Evolutionary conservation across 768 basidiomycete species (phyloP).

Genomic region (Gymnopilus dilepis): DNA sequence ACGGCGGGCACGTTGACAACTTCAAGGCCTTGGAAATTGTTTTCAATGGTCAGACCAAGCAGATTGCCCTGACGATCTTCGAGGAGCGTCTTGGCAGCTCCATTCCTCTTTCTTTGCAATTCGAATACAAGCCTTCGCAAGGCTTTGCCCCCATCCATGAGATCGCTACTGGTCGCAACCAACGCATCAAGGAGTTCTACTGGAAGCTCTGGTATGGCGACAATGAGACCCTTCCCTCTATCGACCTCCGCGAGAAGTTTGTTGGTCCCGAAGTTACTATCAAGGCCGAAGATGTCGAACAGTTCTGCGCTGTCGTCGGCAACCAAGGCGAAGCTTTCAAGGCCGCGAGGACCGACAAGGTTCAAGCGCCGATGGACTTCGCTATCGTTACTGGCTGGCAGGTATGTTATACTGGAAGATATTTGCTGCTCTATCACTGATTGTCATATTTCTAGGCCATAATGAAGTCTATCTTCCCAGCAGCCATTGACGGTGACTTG

Average conservation of each 20-base stretch:
- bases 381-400: conserved; percentile 99
- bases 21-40: conserved; percentile 87
- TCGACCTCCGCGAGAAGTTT: conserved; percentile 83
- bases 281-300: conserved; percentile 75
- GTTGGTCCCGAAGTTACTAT: conserved; percentile 87
- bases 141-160: conserved; percentile 96
- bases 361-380: conserved; percentile 97
- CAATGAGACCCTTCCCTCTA: conserved; percentile 72
- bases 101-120: conserved; percentile 82
- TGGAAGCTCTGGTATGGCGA: conserved; percentile 99
- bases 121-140: conserved; percentile 85
- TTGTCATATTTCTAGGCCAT: conserved; percentile 69
- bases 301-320: conserved; percentile 92
- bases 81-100: conserved; percentile 82
- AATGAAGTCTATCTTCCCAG: conserved; percentile 97
- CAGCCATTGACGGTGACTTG: conserved; percentile 89
- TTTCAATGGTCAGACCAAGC: conserved; percentile 54
- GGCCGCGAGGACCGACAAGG: conserved; percentile 65
- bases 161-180: conserved; percentile 80
- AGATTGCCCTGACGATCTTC: conserved; percentile 75
- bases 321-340: conserved; percentile 94
- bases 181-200: conserved; percentile 95
- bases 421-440: conserved; percentile 8
- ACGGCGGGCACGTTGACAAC: conserved; percentile 67
- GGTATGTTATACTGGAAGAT: conserved; percentile 52